These are phyloP conservation scores for Mucor velutinosus DNA, from an alignment of 371 early-diverging fungal species.

Conservation along the genomic window DNA sequence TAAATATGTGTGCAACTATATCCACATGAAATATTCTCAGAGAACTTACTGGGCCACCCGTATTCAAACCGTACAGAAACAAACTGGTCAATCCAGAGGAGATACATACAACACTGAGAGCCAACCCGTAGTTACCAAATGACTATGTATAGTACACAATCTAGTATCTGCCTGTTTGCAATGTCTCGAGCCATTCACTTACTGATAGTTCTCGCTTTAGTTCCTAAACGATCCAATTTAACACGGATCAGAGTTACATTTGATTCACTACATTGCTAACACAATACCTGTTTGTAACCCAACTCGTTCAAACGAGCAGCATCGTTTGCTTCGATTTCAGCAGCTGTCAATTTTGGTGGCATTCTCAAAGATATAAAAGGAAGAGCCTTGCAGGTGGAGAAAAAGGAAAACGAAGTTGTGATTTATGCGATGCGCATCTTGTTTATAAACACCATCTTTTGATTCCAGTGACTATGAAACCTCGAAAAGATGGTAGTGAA, in stretches of 20 bases:
- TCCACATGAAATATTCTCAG: not conserved
- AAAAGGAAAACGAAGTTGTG: too few species aligned
- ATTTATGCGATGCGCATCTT: too few species aligned
- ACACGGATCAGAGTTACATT: not conserved
- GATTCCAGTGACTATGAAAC: too few species aligned
- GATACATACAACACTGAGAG: constrained; percentile 42
- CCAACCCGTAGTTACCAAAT: constrained; percentile 41
- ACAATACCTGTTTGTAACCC: constrained; percentile 41
- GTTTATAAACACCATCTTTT: too few species aligned
- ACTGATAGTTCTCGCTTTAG: constrained; percentile 42
- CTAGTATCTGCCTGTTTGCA: not conserved
- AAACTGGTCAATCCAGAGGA: constrained; percentile 44
- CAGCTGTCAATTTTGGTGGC: constrained; percentile 34
- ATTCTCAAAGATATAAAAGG: not conserved
- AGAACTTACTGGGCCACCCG: constrained; percentile 46
- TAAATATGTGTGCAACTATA: not conserved
- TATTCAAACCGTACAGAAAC: constrained; percentile 36
- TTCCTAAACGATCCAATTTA: constrained; percentile 22
- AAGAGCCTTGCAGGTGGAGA: not conserved
- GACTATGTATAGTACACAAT: constrained; percentile 17
- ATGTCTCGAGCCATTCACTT: not conserved
- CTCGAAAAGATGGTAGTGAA: too few species aligned
- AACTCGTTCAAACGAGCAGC: constrained; percentile 38
- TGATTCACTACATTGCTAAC: not conserved
- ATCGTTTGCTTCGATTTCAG: constrained; percentile 39